Evolutionary conservation across 345 rosid species (phyloP).

Genomic region (Zanthoxylum bungeanum): DNA sequence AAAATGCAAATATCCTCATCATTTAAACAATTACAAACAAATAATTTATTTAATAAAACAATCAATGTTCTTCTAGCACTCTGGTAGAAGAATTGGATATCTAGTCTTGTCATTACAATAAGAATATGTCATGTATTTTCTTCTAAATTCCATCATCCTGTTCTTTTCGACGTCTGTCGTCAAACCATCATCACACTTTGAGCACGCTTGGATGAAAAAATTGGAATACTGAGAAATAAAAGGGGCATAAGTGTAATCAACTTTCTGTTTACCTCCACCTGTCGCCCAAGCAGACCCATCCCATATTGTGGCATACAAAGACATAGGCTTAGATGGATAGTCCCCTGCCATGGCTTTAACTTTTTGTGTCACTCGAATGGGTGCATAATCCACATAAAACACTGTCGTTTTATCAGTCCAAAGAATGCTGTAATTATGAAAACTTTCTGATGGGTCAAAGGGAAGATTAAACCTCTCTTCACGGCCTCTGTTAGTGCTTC

Average conservation of each 20-base stretch:
- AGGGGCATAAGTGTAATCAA: slow-evolving; percentile 17
- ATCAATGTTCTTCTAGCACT: too few species aligned
- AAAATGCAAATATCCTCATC: too few species aligned
- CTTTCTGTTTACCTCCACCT: slow-evolving; percentile 5
- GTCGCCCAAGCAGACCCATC: slow-evolving; percentile 27
- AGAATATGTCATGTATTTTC: not conserved
- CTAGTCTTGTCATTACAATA: not conserved
- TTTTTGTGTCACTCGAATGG: slow-evolving; percentile 4
- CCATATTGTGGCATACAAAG: too few species aligned
- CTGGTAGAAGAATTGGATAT: not conserved
- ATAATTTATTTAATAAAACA: too few species aligned
- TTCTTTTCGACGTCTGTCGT: not conserved
- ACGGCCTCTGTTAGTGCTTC: slow-evolving; percentile 5
- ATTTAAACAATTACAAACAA: too few species aligned
- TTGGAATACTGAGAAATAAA: not conserved
- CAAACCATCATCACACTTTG: not conserved
- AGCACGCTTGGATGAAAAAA: too few species aligned
- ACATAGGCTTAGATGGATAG: slow-evolving; percentile 20
- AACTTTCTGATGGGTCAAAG: slow-evolving; percentile 20
- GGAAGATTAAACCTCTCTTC: slow-evolving; percentile 16
- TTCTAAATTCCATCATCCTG: slow-evolving; percentile 13
- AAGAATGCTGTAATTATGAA: slow-evolving; percentile 4
- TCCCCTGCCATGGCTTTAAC: slow-evolving; percentile 15
- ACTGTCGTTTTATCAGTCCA: not conserved
- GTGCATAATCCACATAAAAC: slow-evolving; percentile 18